Evolutionary conservation across 202 grass and related monocot genomes (phyloP).

Genomic region (Setaria italica): DNA sequence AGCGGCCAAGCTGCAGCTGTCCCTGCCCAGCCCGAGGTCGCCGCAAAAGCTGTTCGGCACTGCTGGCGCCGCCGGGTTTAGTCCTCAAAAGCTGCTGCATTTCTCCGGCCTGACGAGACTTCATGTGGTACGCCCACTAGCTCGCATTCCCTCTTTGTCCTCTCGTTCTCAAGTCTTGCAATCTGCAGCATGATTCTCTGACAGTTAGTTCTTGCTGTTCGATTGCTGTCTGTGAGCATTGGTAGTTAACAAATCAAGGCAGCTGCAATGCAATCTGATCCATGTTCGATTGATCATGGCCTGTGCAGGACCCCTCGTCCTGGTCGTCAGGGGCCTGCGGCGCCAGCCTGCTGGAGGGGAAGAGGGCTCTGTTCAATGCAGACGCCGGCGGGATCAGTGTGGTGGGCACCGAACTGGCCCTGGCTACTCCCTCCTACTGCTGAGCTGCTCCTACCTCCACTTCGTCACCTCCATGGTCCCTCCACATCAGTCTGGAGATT

Average conservation of each 20-base stretch:
- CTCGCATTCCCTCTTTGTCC: neutral
- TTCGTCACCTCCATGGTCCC: neutral
- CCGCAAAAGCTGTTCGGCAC: slow-evolving; percentile 39
- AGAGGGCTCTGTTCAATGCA: slow-evolving; percentile 39
- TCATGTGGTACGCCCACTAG: slow-evolving; percentile 37
- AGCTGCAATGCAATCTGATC: slow-evolving; percentile 25
- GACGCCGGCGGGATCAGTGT: slow-evolving; percentile 25
- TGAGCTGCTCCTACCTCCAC: slow-evolving; percentile 31
- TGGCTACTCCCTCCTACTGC: slow-evolving; percentile 56
- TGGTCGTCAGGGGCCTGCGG: slow-evolving; percentile 17
- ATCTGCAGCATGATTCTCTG: neutral
- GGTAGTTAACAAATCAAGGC: neutral
- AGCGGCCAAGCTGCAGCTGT: slow-evolving; percentile 52
- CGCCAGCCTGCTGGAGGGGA: slow-evolving; percentile 44
- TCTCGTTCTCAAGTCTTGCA: neutral
- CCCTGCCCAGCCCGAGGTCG: slow-evolving; percentile 68
- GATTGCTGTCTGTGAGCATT: neutral
- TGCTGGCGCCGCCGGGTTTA: slow-evolving; percentile 30
- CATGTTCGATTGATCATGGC: slow-evolving; percentile 25
- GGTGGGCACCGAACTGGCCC: slow-evolving; percentile 64
- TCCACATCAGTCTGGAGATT: neutral
- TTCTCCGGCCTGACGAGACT: slow-evolving; percentile 47
- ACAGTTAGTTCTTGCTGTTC: neutral
- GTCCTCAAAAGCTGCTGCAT: slow-evolving; percentile 15
- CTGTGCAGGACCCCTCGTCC: slow-evolving; percentile 39